Percentiles rank a stretch among this genome's conserved stretches.
phyloP scores from a whole-genome alignment of 805 yeast genomes.

The Lipomyces kockii region DNA sequence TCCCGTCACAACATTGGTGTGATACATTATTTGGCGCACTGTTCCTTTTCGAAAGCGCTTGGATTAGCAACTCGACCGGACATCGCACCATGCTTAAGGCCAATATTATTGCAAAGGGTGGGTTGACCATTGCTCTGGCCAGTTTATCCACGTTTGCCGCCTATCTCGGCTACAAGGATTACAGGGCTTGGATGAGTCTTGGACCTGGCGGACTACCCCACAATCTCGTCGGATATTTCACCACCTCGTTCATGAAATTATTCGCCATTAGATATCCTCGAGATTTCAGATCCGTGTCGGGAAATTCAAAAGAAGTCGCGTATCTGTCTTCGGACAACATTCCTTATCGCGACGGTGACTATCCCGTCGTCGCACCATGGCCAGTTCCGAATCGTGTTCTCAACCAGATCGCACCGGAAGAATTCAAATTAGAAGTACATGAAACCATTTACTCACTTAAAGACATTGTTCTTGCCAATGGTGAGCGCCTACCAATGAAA shows the following conservation, averaged over 20 bases:
- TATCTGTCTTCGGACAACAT: background rate
- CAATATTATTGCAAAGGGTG: background rate
- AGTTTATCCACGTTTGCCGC: background rate
- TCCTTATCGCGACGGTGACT: background rate
- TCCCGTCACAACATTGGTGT: too few species aligned
- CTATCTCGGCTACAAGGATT: slow-evolving; percentile 1
- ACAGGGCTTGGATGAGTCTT: background rate
- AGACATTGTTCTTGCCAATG: background rate
- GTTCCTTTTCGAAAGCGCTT: background rate
- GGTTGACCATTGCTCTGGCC: slow-evolving; percentile 2
- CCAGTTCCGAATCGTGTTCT: background rate
- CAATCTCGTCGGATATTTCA: background rate
- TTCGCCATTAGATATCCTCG: background rate
- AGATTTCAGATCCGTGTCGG: background rate
- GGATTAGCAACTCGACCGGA: background rate
- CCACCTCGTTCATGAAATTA: background rate
- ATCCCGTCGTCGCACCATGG: background rate
- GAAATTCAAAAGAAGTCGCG: background rate
- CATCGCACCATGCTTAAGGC: background rate
- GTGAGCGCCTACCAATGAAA: background rate
- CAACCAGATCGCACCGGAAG: background rate
- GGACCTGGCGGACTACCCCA: background rate
- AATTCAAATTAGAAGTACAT: background rate
- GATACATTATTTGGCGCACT: background rate
- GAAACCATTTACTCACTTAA: background rate